Base-by-base conservation (phyloP, 116 monocot species). In the Cymodocea nodosa region DNA sequence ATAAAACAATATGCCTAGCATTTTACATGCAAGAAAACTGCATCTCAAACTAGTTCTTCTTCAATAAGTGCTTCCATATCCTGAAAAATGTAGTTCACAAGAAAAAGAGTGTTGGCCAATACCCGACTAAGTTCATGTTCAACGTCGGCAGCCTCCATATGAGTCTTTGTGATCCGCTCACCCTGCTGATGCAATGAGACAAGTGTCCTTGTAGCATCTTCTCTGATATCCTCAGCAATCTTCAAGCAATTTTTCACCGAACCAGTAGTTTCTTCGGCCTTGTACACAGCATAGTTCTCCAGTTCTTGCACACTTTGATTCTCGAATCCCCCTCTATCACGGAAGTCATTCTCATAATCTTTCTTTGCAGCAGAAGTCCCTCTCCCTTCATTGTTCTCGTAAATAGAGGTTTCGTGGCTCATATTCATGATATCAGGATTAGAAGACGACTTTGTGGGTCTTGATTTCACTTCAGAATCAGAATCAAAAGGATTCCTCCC, bases 211-310 rank as follows among this genome's bases (percentile, higher is more conserved):
- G 76, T 58, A 20, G 86, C 89, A 59, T 82, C 82, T 49, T 84
- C 89, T 71, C 68, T 84, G 18, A 89, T 94, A 60, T 86, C 80
- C 76, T 94, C 89, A 63, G 94, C 94, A 68, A 94, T 85, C 71
- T 56, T 86, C 71, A 89, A 23, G 48, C 94, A 89, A 16, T 74
- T 78, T 56, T 86, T 74, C 11, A 89, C 74, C 62, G 75, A 84
- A 6, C 82, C 35, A 59, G 94, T 86, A 39, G 94, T 94, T 60
- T 89, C 94, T 67, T 94, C 89, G 16, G 86, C 75, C 72, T 89
- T 83, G 66, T 84, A 76, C 15, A 65, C 89, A 35, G 86, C 86
- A 71, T 86, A 89, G 23, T 74, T 69, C 35, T 94, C 78, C 4
- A 94, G 71, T 65, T 94, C 89, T 60, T 93, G 86, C 25, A 86